These are phyloP conservation scores for Talaromyces sp. DNA, from an alignment of 2,329 filamentous ascomycete species.

Conservation along the genomic window DNA sequence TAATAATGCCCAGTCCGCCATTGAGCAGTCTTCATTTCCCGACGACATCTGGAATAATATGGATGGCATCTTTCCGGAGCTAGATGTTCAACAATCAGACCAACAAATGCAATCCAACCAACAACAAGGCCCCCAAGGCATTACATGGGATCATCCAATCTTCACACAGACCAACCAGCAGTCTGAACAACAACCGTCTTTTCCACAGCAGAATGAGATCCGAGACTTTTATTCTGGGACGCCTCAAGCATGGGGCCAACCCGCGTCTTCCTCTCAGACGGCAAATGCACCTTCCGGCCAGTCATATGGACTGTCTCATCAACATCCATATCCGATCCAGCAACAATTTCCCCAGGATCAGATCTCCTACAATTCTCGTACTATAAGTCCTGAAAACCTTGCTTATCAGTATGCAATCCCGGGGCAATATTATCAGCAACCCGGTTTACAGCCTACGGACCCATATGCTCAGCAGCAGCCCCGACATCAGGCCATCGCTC, in stretches of 20 bases:
- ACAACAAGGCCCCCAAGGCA: slow-evolving; percentile 24
- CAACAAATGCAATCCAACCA: slow-evolving; percentile 25
- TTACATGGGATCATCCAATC: slow-evolving; percentile 22
- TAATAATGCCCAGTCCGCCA: slow-evolving; percentile 32
- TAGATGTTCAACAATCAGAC: slow-evolving; percentile 30
- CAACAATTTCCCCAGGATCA: slow-evolving; percentile 32
- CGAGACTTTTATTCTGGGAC: slow-evolving; percentile 36
- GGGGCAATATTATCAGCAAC: slow-evolving; percentile 33
- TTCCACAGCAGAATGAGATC: slow-evolving; percentile 26
- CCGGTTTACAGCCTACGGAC: slow-evolving; percentile 31
- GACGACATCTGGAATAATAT: slow-evolving; percentile 41
- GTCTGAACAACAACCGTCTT: slow-evolving; percentile 23
- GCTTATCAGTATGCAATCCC: slow-evolving; percentile 37
- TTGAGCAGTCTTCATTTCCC: slow-evolving; percentile 29
- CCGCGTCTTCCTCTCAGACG: slow-evolving; percentile 31
- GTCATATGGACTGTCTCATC: slow-evolving; percentile 29
- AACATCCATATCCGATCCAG: slow-evolving; percentile 34
- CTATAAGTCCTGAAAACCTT: slow-evolving; percentile 31
- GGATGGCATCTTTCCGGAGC: slow-evolving; percentile 32
- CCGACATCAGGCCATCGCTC: slow-evolving; percentile 22
- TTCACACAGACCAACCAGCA: slow-evolving; percentile 26
- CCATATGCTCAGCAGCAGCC: slow-evolving; percentile 29
- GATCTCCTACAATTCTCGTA: slow-evolving; percentile 32
- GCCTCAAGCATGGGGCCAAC: slow-evolving; percentile 36
- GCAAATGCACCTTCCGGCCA: slow-evolving; percentile 29